Conservation (phyloP, 371 early-diverging fungal species). For the Mycotypha africana region DNA sequence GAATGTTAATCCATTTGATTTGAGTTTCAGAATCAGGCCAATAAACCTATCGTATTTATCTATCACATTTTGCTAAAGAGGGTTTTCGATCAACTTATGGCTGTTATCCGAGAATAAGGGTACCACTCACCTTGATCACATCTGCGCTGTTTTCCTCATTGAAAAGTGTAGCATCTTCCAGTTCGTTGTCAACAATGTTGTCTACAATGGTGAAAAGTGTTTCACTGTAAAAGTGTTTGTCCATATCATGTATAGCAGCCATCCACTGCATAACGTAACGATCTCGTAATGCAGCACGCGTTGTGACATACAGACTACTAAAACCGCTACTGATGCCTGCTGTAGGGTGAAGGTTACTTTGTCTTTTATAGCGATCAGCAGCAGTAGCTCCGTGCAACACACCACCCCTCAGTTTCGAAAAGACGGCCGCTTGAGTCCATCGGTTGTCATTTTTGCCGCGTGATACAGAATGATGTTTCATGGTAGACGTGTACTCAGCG, state of each 20-base stretch:
- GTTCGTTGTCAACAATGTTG: constrained; percentile 27
- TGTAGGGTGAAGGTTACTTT: constrained; percentile 14
- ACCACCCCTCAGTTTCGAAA: constrained; percentile 23
- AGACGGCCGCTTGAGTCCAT: constrained; percentile 26
- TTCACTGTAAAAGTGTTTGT: constrained; percentile 22
- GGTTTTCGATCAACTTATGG: no score
- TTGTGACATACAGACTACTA: constrained; percentile 40
- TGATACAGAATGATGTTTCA: neutral
- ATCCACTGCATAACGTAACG: constrained; percentile 38
- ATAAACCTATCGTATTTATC: constrained; percentile 37
- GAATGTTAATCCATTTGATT: constrained; percentile 34
- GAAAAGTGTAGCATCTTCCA: no score
- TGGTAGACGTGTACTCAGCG: constrained; percentile 25
- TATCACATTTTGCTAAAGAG: constrained; percentile 20
- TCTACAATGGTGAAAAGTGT: constrained; percentile 30
- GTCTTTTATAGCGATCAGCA: constrained; percentile 17
- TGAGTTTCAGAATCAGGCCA: constrained; percentile 36
- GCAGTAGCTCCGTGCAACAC: neutral
- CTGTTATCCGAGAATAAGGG: no score
- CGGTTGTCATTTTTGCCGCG: constrained; percentile 20
- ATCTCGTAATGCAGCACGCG: constrained; percentile 34
- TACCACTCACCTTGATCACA: no score
- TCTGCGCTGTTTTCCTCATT: no score
- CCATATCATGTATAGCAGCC: constrained; percentile 31
- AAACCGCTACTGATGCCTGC: constrained; percentile 35